A percentile compares a stretch with the other conserved stretches of the same genome.
These are phyloP conservation scores for Marvania coccoides DNA, from an alignment of 139 green algal genomes.

Conservation along the genomic window DNA sequence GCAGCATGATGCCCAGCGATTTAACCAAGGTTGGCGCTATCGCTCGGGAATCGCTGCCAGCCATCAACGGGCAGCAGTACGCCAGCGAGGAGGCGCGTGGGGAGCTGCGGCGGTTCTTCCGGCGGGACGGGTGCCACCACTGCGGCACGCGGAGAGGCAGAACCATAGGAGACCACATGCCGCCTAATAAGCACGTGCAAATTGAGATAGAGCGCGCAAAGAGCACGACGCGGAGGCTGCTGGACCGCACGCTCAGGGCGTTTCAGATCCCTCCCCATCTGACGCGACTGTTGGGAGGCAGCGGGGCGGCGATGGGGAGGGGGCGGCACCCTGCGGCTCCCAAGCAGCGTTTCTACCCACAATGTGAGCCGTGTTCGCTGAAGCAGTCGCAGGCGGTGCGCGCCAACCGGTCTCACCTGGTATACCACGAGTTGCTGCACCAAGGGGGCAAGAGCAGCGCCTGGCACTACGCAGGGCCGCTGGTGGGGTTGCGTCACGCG, in stretches of 20 bases:
- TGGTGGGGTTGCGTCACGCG: conserved; percentile 45
- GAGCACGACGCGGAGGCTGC: not conserved
- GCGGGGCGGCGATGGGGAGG: not conserved
- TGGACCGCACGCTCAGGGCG: not conserved
- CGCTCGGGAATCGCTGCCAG: conserved; percentile 48
- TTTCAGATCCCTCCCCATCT: not conserved
- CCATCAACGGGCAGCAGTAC: conserved; percentile 43
- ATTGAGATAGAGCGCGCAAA: not conserved
- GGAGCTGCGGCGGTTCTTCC: conserved; percentile 42
- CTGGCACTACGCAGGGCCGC: conserved; percentile 41
- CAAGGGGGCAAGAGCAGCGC: conserved; percentile 13
- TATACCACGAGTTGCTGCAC: conserved; percentile 44
- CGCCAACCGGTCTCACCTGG: conserved; percentile 27
- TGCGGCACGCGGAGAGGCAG: conserved; percentile 45
- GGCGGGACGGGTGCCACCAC: conserved; percentile 68
- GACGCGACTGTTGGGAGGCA: not conserved
- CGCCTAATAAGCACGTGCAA: conserved; percentile 61
- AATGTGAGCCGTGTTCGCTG: conserved; percentile 51
- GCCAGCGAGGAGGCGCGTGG: conserved; percentile 17
- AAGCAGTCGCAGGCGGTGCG: conserved; percentile 48
- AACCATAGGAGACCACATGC: conserved; percentile 76
- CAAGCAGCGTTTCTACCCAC: conserved; percentile 31
- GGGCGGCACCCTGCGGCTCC: conserved; percentile 14
- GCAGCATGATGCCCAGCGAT: conserved; percentile 63
- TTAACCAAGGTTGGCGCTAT: conserved; percentile 51